Evolutionary conservation across 371 early-diverging fungal genomes (phyloP), one percentile per base, ranked within the genome.

Genomic region (Rhizopus delemar): DNA sequence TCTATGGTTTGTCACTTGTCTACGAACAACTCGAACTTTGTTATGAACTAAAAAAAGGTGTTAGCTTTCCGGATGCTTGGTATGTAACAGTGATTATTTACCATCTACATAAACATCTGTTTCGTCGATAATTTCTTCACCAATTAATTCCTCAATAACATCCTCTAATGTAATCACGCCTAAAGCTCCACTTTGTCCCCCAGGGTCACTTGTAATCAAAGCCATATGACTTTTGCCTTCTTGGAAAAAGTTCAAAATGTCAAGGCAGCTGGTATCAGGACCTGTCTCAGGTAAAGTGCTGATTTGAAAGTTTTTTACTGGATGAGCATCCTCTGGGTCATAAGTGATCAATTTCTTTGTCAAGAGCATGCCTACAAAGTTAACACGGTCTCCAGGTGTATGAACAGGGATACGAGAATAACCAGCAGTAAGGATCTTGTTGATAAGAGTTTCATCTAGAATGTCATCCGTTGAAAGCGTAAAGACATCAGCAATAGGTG

Each of bases 121-220:
- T 66, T 93, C 97, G 70, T 96, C 96, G 46, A 95, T 86, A 73
- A 96, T 95, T 65, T 96, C 94, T 66, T 89, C 89, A 28, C 92
- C 92, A 74, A 98, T 89, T 46, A 97, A 75, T 75, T 96, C 97
- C 73, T 98, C 97, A 66, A 98, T 93, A 6, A 98, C 94, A 71
- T 98, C 98, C 66, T 98, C 98, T 29, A 97, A 76, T 0, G 98
- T 97, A 41, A 98, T 90, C 8, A 97, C 92, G 15, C 98, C 98
- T 8, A 97, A 70, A 5, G 87, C 75, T 12, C 73, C 77, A 16
- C 68, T 63, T 57, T 73, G 66, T 60, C 72, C 67, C 11, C 75
- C 77, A 45, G 83, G 75, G 51, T 85, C 78, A 5, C 83, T 79
- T 0, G 88, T 83, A n/a, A 91, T 90, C 29, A 90, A 74, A 5